Evolutionary conservation across 805 yeast genomes (phyloP).

Genomic region (Deakozyma indianensis): DNA sequence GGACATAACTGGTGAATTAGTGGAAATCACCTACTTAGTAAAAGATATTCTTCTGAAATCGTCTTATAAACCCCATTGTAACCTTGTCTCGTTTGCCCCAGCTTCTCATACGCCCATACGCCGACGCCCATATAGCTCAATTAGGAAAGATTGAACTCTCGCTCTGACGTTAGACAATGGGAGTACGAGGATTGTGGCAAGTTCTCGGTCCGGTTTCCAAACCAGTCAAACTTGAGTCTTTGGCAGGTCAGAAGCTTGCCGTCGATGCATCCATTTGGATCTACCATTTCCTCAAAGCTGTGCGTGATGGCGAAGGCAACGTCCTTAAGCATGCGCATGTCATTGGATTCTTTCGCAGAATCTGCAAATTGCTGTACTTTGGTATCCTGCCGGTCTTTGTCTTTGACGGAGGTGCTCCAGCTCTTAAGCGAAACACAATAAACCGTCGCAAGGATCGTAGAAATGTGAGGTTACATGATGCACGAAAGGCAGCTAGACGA

Average conservation of each 20-base stretch:
- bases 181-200: conserved; percentile 92
- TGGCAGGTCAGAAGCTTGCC: conserved; percentile 67
- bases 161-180: too few species aligned
- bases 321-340: conserved; percentile 69
- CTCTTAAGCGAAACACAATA: conserved; percentile 66
- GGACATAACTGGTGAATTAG: too few species aligned
- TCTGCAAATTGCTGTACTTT: conserved; percentile 75
- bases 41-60: too few species aligned
- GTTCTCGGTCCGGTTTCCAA: conserved; percentile 78
- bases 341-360: conserved; percentile 89
- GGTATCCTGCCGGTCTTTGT: conserved; percentile 86
- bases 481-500: conserved; percentile 63
- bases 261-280: conserved; percentile 99
- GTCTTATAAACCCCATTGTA: too few species aligned
- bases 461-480: conserved; percentile 57
- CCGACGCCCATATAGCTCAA: too few species aligned
- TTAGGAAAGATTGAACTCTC: too few species aligned
- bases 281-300: conserved; percentile 90
- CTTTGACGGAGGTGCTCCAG: conserved; percentile 92
- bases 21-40: too few species aligned
- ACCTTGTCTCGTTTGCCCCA: too few species aligned
- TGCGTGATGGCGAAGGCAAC: conserved; percentile 73
- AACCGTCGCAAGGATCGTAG: conserved; percentile 56
- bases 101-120: too few species aligned
- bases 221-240: conserved; percentile 79